Evolutionary conservation across 1,139 yeast genomes (phyloP), one percentile per base, ranked within the genome.

Genomic region (Blastobotrys capitulatus): DNA sequence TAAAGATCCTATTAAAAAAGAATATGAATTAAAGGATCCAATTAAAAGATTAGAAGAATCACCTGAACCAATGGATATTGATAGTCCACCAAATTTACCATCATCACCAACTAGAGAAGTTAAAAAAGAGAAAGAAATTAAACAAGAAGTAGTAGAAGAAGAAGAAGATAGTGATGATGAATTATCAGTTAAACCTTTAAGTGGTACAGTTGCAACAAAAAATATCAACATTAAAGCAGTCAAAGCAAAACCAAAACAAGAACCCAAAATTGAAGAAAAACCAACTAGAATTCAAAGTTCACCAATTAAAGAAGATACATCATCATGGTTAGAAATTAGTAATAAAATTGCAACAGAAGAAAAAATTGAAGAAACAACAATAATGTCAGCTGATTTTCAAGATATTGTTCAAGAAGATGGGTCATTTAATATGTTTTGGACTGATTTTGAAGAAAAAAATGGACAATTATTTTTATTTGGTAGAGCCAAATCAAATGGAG

Each of bases 401-500:
- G 50, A 47, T 13, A 22, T 42, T 25, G 34, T 32, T n/a, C 61
- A 68, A 3, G 70, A 69, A 1, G 74, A 75, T 1, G 77, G 74
- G 45, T 63, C 76, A 2, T 75, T 89, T 62, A 78, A 79, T 59
- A 82, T 92, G 82, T 92, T 78, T 64, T 94, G 97, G 97, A 70
- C 86, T 37, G 99, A 94, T 65, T 89, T 82, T 65, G 76, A 86
- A 41, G 97, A 92, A 63, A 78, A 84, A 19, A 88, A 83, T 51
- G 77, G 77, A 55, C 70, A 82, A 0, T 69, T 94, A 40, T 69
- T 88, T 16, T 72, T 92, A n/a, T 92, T 86, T 64, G 99, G 99
- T 47, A 89, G 89, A 62, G 75, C 83, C 5, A 87, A 74, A 27
- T 81, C 82, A 48, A 82, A 61, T 12, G 48, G 55, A 29, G 53